Evolutionary conservation across 441 rosid species (phyloP).

Genomic region (Melianthus villosus): DNA sequence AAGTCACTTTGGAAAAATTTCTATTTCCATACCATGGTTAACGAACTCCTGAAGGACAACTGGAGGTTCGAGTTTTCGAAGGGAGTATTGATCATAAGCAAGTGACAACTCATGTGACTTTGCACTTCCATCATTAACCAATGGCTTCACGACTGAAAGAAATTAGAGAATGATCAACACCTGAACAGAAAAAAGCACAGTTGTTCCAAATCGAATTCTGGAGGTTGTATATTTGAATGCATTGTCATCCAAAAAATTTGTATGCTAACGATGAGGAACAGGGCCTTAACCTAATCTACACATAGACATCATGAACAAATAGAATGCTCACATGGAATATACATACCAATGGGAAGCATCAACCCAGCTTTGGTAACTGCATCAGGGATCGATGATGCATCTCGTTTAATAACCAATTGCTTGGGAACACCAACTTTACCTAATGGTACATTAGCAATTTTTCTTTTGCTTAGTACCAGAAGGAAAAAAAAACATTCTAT

Average conservation of each 20-base stretch:
- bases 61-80: constrained; percentile 45
- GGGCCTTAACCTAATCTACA: too few relatives aligned
- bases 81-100: constrained; percentile 43
- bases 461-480: constrained; percentile 5
- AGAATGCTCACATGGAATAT: neutral
- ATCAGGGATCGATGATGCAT: constrained; percentile 52
- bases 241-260: too few relatives aligned
- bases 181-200: neutral
- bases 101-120: constrained; percentile 50
- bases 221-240: too few relatives aligned
- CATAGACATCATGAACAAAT: too few relatives aligned
- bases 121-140: constrained; percentile 48
- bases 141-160: constrained; percentile 51
- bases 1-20: neutral
- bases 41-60: constrained; percentile 56
- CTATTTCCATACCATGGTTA: constrained; percentile 37
- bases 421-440: constrained; percentile 63
- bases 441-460: constrained; percentile 14
- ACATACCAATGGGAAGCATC: constrained; percentile 54
- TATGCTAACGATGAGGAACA: too few relatives aligned
- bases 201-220: too few relatives aligned
- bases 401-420: constrained; percentile 55
- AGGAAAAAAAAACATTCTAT: neutral
- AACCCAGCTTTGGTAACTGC: constrained; percentile 58
- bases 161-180: neutral